Conservation (phyloP, 108 stramenopile species). For the Cyclotella choctawhatcheeana region DNA sequence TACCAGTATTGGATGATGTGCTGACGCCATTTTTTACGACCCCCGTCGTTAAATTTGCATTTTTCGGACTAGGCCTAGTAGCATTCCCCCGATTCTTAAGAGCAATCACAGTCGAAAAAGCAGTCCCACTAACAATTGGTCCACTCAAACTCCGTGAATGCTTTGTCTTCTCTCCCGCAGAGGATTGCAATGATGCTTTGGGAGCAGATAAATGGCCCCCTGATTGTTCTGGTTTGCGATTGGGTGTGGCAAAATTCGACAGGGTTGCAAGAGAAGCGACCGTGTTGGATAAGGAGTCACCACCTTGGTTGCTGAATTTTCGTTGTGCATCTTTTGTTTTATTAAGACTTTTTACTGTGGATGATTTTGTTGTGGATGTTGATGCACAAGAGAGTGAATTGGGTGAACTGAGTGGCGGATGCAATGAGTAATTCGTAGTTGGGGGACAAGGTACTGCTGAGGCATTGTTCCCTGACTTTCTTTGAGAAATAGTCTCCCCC, state of each 20-base stretch:
- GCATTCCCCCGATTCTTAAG: background rate
- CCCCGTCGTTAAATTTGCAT: too few species aligned
- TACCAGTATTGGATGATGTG: too few species aligned
- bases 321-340: background rate
- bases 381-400: background rate
- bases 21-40: too few species aligned
- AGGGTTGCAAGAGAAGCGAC: background rate
- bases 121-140: conserved; percentile 10
- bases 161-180: too few species aligned
- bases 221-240: too few species aligned
- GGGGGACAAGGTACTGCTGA: background rate
- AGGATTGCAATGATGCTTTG: too few species aligned
- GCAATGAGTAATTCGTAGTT: too few species aligned
- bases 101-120: conserved; percentile 13
- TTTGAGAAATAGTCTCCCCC: background rate
- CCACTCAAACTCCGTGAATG: conserved; percentile 4
- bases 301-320: background rate
- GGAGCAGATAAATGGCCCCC: too few species aligned
- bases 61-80: too few species aligned
- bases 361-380: background rate
- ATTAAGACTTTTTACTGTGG: background rate
- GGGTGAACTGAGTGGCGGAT: background rate
- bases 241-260: conserved; percentile 15
- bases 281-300: conserved; percentile 14
- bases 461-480: background rate